These are phyloP conservation scores for Trichoderma sp. DNA, from an alignment of 2,329 filamentous ascomycete species.

Conservation along the genomic window DNA sequence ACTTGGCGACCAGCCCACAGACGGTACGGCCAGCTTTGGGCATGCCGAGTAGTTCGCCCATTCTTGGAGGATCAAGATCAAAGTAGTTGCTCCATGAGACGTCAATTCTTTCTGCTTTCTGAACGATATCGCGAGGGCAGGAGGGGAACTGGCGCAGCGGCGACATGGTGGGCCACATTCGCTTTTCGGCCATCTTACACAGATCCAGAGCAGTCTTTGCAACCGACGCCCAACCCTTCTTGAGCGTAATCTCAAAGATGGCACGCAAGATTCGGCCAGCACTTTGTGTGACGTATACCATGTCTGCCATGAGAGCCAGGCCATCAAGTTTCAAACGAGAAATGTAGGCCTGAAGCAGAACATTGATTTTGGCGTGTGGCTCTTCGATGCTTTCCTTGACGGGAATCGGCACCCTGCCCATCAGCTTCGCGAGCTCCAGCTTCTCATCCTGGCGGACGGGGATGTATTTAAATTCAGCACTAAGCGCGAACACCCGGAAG, in stretches of 20 bases:
- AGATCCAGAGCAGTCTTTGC: conserved; percentile 89
- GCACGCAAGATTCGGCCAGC: conserved; percentile 93
- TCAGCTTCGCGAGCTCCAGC: conserved; percentile 86
- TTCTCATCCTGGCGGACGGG: conserved; percentile 97
- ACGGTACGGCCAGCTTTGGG: conserved; percentile 83
- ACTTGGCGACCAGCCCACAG: conserved; percentile 83
- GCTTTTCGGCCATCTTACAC: conserved; percentile 98
- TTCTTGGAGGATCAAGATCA: conserved; percentile 90
- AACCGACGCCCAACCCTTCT: conserved; percentile 93
- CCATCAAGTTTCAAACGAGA: conserved; percentile 92
- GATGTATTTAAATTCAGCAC: conserved; percentile 98
- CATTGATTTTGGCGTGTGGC: conserved; percentile 96
- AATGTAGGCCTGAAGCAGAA: conserved; percentile 93
- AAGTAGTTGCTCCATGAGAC: conserved; percentile 94
- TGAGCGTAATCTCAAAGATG: conserved; percentile 95
- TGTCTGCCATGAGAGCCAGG: conserved; percentile 92
- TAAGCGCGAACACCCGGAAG: conserved; percentile 93
- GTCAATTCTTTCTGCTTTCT: conserved; percentile 92
- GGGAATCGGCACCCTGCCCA: conserved; percentile 86
- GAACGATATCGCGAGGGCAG: conserved; percentile 80
- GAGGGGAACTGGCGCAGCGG: conserved; percentile 84
- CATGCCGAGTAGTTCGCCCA: conserved; percentile 91
- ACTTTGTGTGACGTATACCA: conserved; percentile 98
- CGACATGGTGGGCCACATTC: conserved; percentile 99
- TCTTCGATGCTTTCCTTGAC: conserved; percentile 98